Evolutionary conservation across 2,329 filamentous ascomycete species (phyloP), one percentile per base, ranked within the genome.

Genomic region (Penicillium sp.): DNA sequence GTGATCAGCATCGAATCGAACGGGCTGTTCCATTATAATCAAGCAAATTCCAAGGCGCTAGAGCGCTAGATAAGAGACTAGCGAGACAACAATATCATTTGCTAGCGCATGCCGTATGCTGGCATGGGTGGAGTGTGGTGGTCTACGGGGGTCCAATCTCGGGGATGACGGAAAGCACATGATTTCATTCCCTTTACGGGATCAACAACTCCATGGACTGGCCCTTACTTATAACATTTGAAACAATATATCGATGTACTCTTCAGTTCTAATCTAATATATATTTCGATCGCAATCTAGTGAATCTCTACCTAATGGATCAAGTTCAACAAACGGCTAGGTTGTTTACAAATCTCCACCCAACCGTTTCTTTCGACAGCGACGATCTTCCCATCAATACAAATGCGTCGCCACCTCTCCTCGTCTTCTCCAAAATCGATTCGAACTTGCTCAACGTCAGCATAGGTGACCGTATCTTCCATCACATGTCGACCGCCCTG

Each of bases 361-460:
- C 84, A 87, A 0, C 91, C 91, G 2, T 82, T 85, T 49, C 79
- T 71, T 21, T 88, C 87, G 1, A 96, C 76, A 55, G 84, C 81
- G 3, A 97, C 84, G 65, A 96, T 95, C 50, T 88, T 91, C 3
- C 93, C 93, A 72, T 97, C 93, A n/a, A 97, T 80, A 70, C 93
- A 97, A 15, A 96, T 82, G 66, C 92, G 85, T 57, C 93, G 80
- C 91, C 91, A 97, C 50, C 85, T 78, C 52, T 72, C 69, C 25
- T 69, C 56, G 1, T 82, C 77, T 65, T 94, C 89, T 1, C 77
- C 59, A 35, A 90, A 85, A 16, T 82, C 80, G 45, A 97, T 84
- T 55, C 75, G 79, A 18, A 96, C 62, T 49, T 82, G 82, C 2
- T 88, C 82, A 7, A 94, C 80, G 51, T 84, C 81, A 18, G 88